Base-by-base conservation (phyloP, 2,329 filamentous ascomycete genomes). In the Fusarium proliferatum region DNA sequence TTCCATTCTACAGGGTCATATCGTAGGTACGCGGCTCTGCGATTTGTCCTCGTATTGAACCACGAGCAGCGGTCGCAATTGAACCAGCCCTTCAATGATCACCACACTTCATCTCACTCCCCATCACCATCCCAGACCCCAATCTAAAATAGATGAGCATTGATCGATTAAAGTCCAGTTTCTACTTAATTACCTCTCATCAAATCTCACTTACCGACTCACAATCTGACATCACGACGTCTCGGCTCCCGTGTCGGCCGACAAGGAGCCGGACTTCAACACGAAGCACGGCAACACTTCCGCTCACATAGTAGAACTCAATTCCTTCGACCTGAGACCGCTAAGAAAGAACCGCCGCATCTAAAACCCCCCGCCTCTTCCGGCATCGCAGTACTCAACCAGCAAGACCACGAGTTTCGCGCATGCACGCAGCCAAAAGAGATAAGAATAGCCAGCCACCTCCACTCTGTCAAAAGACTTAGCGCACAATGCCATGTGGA, bases 101-200 rank as follows among this genome's bases (percentile, higher is more conserved):
- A 2, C 34, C 34, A 12, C 23, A 41, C 51, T 16, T n/a, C 10
- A 30, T 41, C 34, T 55, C 34, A 55, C 21, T 17, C 9, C 3
- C 3, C 28, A 30, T 30, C 9, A 30, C 28, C 28, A 8, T 3
- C 3, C 28, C 3, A 30, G 9, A 30, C 28, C 11, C 28, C 3
- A 9, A 30, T 30, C 28, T 30, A 30, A 9, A 30, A 30, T 8
- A 30, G 9, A 30, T 30, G 34, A 53, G 19, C 2, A 17, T 9
- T 3, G 0, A 1, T 16, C 1, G 4, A 10, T 17, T 5, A 5
- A 21, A 6, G 2, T 26, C 17, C 1, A 15, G 13, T 1, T 6
- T 16, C 1, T 11, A 0, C 1, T n/a, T 45, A 10, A 48, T 26
- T n/a, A 0, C 0, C 1, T 17, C 1, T 28, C n/a, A 36, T 26